These are phyloP conservation scores for Chenopodium suecicum DNA, from an alignment of 148 eudicot species.

Conservation along the genomic window DNA sequence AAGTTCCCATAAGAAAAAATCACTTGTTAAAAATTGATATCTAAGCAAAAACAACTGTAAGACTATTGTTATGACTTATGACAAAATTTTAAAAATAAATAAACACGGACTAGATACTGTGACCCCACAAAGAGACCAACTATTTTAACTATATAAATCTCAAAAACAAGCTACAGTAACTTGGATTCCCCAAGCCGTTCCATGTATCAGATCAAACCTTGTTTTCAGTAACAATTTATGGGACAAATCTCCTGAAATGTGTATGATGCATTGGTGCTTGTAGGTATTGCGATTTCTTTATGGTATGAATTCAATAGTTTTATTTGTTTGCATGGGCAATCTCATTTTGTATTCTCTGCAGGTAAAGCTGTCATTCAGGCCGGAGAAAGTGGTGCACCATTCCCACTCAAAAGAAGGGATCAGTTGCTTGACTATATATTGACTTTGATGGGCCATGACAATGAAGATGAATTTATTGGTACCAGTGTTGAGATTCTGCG, in stretches of 20 bases:
- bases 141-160: neutral
- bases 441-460: slow-evolving; percentile 93
- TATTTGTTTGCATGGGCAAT: neutral
- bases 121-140: neutral
- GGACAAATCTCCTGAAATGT: neutral
- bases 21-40: neutral
- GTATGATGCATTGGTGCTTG: neutral
- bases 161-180: neutral
- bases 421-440: slow-evolving; percentile 79
- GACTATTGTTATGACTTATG: neutral
- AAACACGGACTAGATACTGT: neutral
- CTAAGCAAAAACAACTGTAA: neutral
- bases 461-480: slow-evolving; percentile 69
- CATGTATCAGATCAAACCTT: neutral
- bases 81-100: neutral
- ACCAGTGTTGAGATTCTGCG: slow-evolving; percentile 71
- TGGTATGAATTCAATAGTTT: neutral
- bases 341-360: slow-evolving; percentile 29
- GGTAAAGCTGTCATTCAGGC: slow-evolving; percentile 92
- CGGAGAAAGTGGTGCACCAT: slow-evolving; percentile 83
- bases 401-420: slow-evolving; percentile 92
- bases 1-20: too few relatives aligned
- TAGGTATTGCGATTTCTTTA: neutral
- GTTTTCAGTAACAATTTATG: neutral
- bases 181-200: neutral